These are phyloP conservation scores for Rhytidiadelphus loreus DNA, from an alignment of 225 moss, liverwort and hornwort species.

Conservation along the genomic window DNA sequence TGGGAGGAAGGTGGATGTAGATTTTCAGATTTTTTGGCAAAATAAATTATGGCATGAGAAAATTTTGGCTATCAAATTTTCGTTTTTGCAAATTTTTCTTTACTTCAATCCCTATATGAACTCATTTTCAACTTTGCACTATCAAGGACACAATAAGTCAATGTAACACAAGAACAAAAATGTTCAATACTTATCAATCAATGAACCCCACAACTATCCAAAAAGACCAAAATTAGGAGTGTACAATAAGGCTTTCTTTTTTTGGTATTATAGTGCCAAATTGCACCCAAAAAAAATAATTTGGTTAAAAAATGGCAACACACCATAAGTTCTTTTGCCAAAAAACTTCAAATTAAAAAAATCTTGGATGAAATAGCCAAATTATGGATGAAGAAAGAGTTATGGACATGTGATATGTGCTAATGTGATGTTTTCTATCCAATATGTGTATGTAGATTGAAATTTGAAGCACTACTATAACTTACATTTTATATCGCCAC, in stretches of 20 bases:
- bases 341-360: too few species aligned
- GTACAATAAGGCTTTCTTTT: background rate
- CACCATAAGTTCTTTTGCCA: too few species aligned
- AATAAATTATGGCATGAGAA: background rate
- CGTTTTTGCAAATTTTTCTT: background rate
- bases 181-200: background rate
- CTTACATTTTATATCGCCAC: too few species aligned
- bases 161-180: background rate
- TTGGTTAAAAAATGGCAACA: too few species aligned
- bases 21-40: background rate
- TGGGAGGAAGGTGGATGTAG: background rate
- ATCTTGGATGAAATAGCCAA: too few species aligned
- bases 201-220: background rate
- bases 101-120: background rate
- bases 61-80: background rate
- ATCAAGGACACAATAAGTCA: background rate
- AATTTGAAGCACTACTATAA: too few species aligned
- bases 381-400: too few species aligned
- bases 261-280: too few species aligned
- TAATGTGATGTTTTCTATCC: too few species aligned
- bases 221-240: background rate
- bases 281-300: too few species aligned
- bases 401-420: too few species aligned
- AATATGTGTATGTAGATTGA: too few species aligned
- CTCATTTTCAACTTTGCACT: rapidly evolving